Conservation (phyloP, 768 basidiomycete genomes). For the Naganishia vishniacii region DNA sequence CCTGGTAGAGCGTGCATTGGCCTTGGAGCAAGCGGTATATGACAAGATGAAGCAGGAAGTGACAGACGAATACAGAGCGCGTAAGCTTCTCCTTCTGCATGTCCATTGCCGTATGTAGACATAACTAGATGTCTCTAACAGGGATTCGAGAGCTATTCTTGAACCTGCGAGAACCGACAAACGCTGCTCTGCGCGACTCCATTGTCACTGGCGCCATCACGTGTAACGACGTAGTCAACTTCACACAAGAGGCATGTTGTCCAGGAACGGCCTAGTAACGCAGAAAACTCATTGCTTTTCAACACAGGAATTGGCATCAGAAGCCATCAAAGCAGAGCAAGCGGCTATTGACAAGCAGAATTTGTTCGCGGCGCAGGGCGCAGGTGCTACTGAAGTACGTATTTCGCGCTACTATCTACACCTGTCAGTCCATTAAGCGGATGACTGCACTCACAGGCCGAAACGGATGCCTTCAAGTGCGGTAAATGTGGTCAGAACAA, state of each 20-base stretch:
- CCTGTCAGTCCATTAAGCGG: background rate
- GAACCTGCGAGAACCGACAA: slow-evolving; percentile 92
- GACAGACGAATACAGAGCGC: slow-evolving; percentile 45
- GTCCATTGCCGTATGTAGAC: slow-evolving; percentile 46
- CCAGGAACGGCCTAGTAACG: too few species aligned
- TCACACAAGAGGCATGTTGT: slow-evolving; percentile 70
- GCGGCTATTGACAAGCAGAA: slow-evolving; percentile 77
- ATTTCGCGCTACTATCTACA: too few species aligned
- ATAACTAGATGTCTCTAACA: too few species aligned
- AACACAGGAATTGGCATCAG: slow-evolving; percentile 88
- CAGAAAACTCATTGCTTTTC: too few species aligned
- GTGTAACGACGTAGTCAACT: slow-evolving; percentile 64
- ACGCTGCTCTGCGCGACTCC: slow-evolving; percentile 75
- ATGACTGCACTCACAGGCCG: slow-evolving; percentile 56
- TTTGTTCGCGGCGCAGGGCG: slow-evolving; percentile 82
- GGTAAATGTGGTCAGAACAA: slow-evolving; percentile 79
- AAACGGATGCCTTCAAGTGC: slow-evolving; percentile 98
- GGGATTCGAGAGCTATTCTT: slow-evolving; percentile 80
- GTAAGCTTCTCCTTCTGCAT: slow-evolving; percentile 32
- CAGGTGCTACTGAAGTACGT: slow-evolving; percentile 57
- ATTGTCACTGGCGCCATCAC: slow-evolving; percentile 76
- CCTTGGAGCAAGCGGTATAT: slow-evolving; percentile 65
- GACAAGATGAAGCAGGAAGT: slow-evolving; percentile 32
- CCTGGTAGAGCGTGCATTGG: slow-evolving; percentile 62
- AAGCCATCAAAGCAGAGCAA: slow-evolving; percentile 78